Evolutionary conservation across 202 grass and related monocot genomes (phyloP), one percentile per base, ranked within the genome.

Genomic region (Eragrostis tef): DNA sequence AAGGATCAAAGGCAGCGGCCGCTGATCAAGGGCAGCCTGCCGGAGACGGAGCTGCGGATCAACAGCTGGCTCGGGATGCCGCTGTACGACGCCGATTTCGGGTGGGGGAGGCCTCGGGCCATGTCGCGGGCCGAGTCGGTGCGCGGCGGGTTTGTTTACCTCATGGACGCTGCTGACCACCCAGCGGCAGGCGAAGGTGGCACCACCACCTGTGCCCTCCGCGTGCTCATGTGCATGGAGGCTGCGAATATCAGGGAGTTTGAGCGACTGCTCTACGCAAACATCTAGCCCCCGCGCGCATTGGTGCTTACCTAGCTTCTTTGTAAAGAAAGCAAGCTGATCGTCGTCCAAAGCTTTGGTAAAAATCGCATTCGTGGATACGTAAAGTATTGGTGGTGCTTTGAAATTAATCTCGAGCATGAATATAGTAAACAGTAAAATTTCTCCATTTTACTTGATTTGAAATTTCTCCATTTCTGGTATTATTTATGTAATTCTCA

Each of bases 101-200:
- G 88, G 4, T 90, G 83, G 84, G 88, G 88, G 1, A 60, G 36
- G 47, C 88, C 85, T 14, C 20, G 15, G 65, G 19, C 54, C 14
- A 80, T 86, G 56, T 71, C 73, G 0, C 80, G 51, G 0, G 88
- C 86, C 0, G 44, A 74, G 44, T 44, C 39, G 9, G 5, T 13
- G 24, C 29, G 45, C 0, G 71, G 74, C 0, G 81, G 86, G 0
- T 42, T 9, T 22, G 34, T 88, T 6, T 65, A 53, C 67, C 45
- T 83, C 11, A 67, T 72, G 44, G 53, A 53, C 46, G 15, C 10
- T 1, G 21, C 31, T 34, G 34, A 5, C 34, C 34, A 31, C n/a
- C n/a, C 31, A 10, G 4, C 1, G 1, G 47, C 25, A 31, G 50
- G 9, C 20, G 52, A 56, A 39, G 34, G 34, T 39, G 34, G 34